Base-by-base conservation (phyloP, 257 asterid species). In the Solanum lycopersicoides region DNA sequence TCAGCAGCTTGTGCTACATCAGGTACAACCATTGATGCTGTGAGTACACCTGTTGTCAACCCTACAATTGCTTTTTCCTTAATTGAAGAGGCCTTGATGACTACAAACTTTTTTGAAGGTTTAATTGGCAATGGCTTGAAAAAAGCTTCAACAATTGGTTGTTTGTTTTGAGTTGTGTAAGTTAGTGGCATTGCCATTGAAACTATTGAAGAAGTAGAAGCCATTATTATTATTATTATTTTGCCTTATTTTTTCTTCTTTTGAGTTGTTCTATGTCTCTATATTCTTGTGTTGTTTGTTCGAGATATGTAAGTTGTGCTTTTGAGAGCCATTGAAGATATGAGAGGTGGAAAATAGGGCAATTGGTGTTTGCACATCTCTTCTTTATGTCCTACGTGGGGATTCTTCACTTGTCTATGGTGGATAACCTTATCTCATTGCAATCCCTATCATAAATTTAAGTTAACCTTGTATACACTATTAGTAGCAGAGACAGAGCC, bases 1-100 rank as follows among this genome's bases (percentile, higher is more conserved):
- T 63, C 89, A 68, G 96, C 98, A 8, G 98, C 98, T 94, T 91
- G 94, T 4, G 99, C 98, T 82, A 88, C 93, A 1, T 94, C 96
- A 1, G 98, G 97, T 5, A 91, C 91, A 37, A 95, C 83, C 94
- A 94, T 90, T 39, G 97, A 92, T 74, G 96, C 97, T 1, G 97
- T 94, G 87, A 94, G 59, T 9, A 95, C 98, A 18, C 98, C 95
- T n/a, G 97, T 94, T 7, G 95, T 90, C 86, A 95, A 82, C 82
- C 98, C 98, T 5, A 94, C 87, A 21, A 90, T 89, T 5, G 91
- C 96, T 89, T 94, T 93, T 92, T 95, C 98, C 93, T 93, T 93
- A 87, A 93, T 82, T 8, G 98, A 37, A 32, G 76, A 88, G 35
- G 95, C 98, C 86, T 77, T 91, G 82, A 93, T 91, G 82, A 93